These are phyloP conservation scores for Solanum stenotomum DNA, from an alignment of 257 asterid species.

Conservation along the genomic window DNA sequence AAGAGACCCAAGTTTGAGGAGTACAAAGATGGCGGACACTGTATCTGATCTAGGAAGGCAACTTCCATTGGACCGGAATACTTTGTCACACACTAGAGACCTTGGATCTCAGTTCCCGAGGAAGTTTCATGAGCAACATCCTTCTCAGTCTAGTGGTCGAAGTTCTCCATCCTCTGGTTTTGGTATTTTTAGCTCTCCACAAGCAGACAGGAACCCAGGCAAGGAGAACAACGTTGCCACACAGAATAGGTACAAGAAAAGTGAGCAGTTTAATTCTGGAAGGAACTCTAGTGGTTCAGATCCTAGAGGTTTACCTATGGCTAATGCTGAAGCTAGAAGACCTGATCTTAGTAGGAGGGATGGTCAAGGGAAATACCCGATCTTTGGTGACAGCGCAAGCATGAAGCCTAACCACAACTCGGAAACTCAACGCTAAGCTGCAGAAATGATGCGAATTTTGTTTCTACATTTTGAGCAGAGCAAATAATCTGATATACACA, in stretches of 20 bases:
- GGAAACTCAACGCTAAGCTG: constrained; percentile 20
- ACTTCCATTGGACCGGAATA: constrained; percentile 12
- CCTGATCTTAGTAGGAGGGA: constrained; percentile 14
- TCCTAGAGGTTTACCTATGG: background rate
- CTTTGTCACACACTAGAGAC: constrained; percentile 14
- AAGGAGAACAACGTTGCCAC: constrained; percentile 19
- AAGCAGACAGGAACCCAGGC: constrained; percentile 6
- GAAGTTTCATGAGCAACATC: constrained; percentile 16
- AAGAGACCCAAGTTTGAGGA: constrained; percentile 20
- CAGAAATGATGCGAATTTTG: constrained; percentile 12
- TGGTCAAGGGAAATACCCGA: constrained; percentile 22
- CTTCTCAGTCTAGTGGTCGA: constrained; percentile 11
- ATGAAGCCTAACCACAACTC: constrained; percentile 10
- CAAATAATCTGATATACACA: constrained; percentile 9
- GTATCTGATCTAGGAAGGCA: constrained; percentile 13
- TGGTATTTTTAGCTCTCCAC: constrained; percentile 33
- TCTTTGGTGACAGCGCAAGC: constrained; percentile 11
- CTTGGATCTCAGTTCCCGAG: background rate
- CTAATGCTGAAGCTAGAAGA: constrained; percentile 23
- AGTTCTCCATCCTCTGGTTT: constrained; percentile 33
- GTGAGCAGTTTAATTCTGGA: constrained; percentile 16
- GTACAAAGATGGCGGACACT: constrained; percentile 1
- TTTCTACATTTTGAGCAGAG: background rate
- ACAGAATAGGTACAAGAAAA: constrained; percentile 49
- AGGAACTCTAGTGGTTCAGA: constrained; percentile 13